These are phyloP conservation scores for Ogataea neopini DNA, from an alignment of 805 yeast genomes.

Conservation along the genomic window DNA sequence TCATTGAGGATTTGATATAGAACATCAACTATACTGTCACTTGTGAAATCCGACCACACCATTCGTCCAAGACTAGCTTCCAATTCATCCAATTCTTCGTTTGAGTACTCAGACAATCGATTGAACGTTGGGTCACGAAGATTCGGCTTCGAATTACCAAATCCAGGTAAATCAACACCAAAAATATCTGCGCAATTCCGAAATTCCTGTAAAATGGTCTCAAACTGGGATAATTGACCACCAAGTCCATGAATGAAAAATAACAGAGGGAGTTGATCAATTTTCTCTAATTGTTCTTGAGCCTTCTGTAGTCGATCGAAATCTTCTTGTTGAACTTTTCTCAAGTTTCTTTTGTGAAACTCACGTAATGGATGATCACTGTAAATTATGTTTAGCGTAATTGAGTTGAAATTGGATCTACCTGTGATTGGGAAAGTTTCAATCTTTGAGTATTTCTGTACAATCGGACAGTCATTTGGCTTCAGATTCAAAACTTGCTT, in stretches of 20 bases:
- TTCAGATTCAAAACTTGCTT: slow-evolving; percentile 40
- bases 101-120: slow-evolving; percentile 26
- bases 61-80: slow-evolving; percentile 34
- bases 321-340: slow-evolving; percentile 17
- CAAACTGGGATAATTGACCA: slow-evolving; percentile 86
- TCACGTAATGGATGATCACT: slow-evolving; percentile 53
- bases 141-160: slow-evolving; percentile 56
- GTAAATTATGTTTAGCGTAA: slow-evolving; percentile 44
- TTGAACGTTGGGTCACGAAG: slow-evolving; percentile 14
- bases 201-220: slow-evolving; percentile 63
- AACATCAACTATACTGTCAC: slow-evolving; percentile 43
- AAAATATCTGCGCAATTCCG: slow-evolving; percentile 62
- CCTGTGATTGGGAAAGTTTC: slow-evolving; percentile 38
- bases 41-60: slow-evolving; percentile 43
- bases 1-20: slow-evolving; percentile 40
- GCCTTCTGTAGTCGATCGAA: slow-evolving; percentile 20
- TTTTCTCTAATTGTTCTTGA: slow-evolving; percentile 33
- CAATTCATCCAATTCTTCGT: slow-evolving; percentile 20
- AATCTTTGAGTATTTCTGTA: slow-evolving; percentile 48
- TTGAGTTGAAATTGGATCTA: slow-evolving; percentile 27
- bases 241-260: slow-evolving; percentile 87
- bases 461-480: slow-evolving; percentile 56
- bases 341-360: slow-evolving; percentile 32
- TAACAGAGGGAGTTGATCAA: slow-evolving; percentile 56
- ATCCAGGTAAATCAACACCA: slow-evolving; percentile 85